These are phyloP conservation scores for Lentinula lateritia DNA, from an alignment of 768 basidiomycete genomes.

Conservation along the genomic window DNA sequence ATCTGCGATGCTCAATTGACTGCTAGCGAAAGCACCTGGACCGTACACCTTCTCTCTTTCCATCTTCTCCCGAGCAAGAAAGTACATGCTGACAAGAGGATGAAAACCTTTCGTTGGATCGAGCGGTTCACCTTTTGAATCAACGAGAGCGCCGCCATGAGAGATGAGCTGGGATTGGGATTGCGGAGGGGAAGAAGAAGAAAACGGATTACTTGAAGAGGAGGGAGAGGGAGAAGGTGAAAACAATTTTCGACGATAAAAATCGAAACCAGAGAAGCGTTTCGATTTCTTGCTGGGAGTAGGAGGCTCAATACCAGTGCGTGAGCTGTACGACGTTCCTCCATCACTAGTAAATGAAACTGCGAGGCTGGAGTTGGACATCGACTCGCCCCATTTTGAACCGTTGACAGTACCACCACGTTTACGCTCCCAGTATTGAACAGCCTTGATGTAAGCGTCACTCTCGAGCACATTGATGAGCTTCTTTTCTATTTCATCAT, in stretches of 20 bases:
- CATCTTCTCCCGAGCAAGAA: constrained; percentile 90
- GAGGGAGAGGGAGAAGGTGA: constrained; percentile 40
- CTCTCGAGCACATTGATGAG: constrained; percentile 70
- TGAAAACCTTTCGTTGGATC: constrained; percentile 95
- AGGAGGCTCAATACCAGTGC: constrained; percentile 28
- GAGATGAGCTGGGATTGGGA: constrained; percentile 50
- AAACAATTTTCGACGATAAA: constrained; percentile 87
- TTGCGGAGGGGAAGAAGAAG: constrained; percentile 50
- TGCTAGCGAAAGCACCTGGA: constrained; percentile 88
- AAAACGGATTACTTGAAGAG: constrained; percentile 34
- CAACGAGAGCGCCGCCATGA: constrained; percentile 33
- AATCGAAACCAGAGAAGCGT: constrained; percentile 95
- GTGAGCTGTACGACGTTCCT: constrained; percentile 18
- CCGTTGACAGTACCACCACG: constrained; percentile 29
- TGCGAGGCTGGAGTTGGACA: constrained; percentile 67
- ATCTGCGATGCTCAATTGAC: constrained; percentile 63
- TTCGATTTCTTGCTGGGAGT: constrained; percentile 58
- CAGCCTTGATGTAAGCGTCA: constrained; percentile 68
- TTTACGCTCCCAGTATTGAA: constrained; percentile 69
- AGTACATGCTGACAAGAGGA: constrained; percentile 94
- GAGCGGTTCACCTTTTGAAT: constrained; percentile 43
- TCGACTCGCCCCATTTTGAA: constrained; percentile 46
- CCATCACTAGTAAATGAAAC: constrained; percentile 51
- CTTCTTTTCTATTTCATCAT: constrained; percentile 77
- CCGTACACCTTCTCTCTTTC: constrained; percentile 94